phyloP scores from a whole-genome alignment of 768 basidiomycete species.

The Russula lepida region DNA sequence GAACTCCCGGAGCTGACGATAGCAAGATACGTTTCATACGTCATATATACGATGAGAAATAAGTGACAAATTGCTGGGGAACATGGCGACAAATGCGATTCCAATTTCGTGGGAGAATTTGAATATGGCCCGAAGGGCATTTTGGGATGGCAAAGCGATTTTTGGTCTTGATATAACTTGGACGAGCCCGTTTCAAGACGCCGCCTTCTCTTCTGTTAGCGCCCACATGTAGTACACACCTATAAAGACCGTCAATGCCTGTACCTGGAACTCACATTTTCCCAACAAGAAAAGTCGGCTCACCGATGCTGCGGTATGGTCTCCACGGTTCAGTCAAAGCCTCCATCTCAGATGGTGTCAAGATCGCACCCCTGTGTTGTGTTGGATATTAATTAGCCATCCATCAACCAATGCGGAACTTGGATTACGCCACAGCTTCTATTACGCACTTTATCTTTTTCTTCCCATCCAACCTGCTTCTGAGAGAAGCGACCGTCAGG shows the following conservation, averaged over 20 bases:
- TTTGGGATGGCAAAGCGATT: not conserved
- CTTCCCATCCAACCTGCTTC: slow-evolving; percentile 56
- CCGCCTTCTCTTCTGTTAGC: slow-evolving; percentile 38
- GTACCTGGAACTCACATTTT: not conserved
- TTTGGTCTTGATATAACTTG: not conserved
- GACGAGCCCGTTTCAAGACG: not conserved
- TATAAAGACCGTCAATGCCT: slow-evolving; percentile 24
- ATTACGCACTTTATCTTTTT: slow-evolving; percentile 59
- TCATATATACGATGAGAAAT: not conserved
- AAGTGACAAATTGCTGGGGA: not conserved
- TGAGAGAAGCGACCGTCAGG: slow-evolving; percentile 46
- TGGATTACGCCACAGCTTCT: too few species aligned
- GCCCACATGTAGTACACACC: slow-evolving; percentile 89
- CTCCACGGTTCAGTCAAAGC: slow-evolving; percentile 66
- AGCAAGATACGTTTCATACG: not conserved
- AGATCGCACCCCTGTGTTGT: slow-evolving; percentile 53
- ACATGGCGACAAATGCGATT: not conserved
- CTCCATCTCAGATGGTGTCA: slow-evolving; percentile 80
- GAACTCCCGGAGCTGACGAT: not conserved
- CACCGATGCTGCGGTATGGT: slow-evolving; percentile 77
- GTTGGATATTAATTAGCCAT: not conserved
- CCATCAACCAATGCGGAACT: not conserved
- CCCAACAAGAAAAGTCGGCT: slow-evolving; percentile 20
- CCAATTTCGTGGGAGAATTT: not conserved
- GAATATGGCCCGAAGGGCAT: not conserved